These are phyloP conservation scores for Lactarius indigo DNA, from an alignment of 768 basidiomycete genomes.

Conservation along the genomic window DNA sequence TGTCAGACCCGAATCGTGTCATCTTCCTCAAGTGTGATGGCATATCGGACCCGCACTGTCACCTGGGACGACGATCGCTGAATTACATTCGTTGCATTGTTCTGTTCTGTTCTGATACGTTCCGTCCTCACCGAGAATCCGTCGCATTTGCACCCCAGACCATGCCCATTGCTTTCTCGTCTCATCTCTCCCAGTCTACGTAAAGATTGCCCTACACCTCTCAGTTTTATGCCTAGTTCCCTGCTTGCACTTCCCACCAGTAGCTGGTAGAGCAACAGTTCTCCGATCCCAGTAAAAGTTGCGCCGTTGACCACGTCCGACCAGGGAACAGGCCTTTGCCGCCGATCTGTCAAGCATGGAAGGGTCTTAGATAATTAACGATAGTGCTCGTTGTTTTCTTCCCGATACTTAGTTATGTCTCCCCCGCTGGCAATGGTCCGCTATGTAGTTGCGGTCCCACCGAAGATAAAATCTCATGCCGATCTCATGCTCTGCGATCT, in stretches of 20 bases:
- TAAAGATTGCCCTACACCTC: not conserved
- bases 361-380: too few species aligned
- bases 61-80: not conserved
- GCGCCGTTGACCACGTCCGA: too few species aligned
- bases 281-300: not conserved
- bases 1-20: not conserved
- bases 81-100: not conserved
- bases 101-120: not conserved
- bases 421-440: too few species aligned
- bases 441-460: too few species aligned
- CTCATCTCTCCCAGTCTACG: not conserved
- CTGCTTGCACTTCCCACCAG: not conserved
- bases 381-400: too few species aligned
- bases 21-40: not conserved
- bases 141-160: not conserved
- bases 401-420: too few species aligned
- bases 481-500: not conserved
- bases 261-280: not conserved
- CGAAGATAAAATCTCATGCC: too few species aligned
- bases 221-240: not conserved
- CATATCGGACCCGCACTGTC: not conserved
- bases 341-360: too few species aligned
- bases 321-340: not conserved
- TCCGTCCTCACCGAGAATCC: not conserved
- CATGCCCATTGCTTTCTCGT: not conserved